A percentile compares a stretch with the other conserved stretches of the same genome.
Conservation (phyloP, 1,284 basidiomycete species). For the Hemileia vastatrix region DNA sequence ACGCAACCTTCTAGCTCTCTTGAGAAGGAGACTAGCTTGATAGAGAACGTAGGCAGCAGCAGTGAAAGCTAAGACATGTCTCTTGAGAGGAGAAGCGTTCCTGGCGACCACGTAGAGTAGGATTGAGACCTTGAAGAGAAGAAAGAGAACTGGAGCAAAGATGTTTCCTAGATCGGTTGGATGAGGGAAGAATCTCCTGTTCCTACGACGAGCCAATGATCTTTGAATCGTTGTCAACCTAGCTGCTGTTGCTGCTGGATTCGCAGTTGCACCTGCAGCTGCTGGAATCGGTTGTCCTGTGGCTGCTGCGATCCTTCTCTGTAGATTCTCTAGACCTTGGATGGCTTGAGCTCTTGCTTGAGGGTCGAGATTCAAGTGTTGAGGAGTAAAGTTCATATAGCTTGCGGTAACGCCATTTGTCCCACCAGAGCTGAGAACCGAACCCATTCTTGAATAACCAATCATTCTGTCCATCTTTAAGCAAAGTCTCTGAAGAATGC, state of each 20-base stretch:
- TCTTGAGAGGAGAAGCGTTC: conserved; percentile 27
- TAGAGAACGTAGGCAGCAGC: conserved; percentile 26
- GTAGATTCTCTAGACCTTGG: background rate
- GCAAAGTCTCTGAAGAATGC: no score
- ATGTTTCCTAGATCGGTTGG: background rate
- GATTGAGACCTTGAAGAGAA: conserved; percentile 30
- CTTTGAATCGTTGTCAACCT: background rate
- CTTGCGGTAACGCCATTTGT: background rate
- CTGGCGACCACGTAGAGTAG: conserved; percentile 30
- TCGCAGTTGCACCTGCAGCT: background rate
- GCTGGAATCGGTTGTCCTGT: background rate
- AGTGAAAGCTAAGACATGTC: conserved; percentile 26
- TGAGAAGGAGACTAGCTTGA: conserved; percentile 28
- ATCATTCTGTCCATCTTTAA: no score
- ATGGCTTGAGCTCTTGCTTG: background rate
- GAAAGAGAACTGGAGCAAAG: conserved; percentile 28
- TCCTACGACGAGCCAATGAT: background rate
- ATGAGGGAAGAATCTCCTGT: background rate
- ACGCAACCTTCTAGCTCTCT: background rate
- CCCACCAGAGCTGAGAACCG: background rate
- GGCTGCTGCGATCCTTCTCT: background rate
- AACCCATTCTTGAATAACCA: background rate
- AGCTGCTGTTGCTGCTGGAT: background rate
- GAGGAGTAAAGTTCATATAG: background rate
- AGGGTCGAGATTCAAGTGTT: background rate